phyloP scores from a whole-genome alignment of 495 filamentous ascomycete species.

The Aspergillus asperescens region DNA sequence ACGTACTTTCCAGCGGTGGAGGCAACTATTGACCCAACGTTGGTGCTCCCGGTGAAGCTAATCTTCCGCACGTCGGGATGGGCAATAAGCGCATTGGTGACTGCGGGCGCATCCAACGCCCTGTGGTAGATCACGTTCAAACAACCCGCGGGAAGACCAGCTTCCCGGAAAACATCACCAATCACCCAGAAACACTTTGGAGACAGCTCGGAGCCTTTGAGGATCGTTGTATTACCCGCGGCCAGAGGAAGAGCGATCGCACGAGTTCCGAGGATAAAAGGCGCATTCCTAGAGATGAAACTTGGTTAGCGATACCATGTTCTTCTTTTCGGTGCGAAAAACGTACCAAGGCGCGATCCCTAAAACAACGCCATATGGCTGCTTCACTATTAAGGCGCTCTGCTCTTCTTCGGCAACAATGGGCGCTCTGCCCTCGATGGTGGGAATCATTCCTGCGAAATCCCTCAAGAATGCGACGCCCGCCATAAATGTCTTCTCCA shows the following conservation, averaged over 20 bases:
- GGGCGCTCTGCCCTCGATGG: conserved; percentile 59
- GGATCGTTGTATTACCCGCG: conserved; percentile 69
- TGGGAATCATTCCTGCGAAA: conserved; percentile 60
- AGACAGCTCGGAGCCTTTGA: conserved; percentile 73
- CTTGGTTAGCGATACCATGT: not conserved
- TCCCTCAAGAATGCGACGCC: conserved; percentile 61
- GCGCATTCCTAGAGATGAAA: conserved; percentile 50
- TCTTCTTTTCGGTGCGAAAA: not conserved
- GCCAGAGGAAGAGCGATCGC: conserved; percentile 72
- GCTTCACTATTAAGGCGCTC: conserved; percentile 66
- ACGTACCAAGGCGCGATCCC: conserved; percentile 78
- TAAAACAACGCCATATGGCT: conserved; percentile 77
- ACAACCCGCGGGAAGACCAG: conserved; percentile 60
- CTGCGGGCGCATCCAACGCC: conserved; percentile 45
- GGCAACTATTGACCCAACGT: conserved; percentile 52
- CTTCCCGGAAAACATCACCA: conserved; percentile 62
- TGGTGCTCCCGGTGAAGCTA: conserved; percentile 58
- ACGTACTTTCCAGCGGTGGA: conserved; percentile 49
- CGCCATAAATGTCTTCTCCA: conserved; percentile 58
- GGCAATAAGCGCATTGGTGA: conserved; percentile 54
- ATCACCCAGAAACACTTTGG: conserved; percentile 73
- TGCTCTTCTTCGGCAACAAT: conserved; percentile 47
- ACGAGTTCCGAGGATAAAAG: conserved; percentile 60
- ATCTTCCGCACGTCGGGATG: conserved; percentile 55
- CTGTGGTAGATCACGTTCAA: conserved; percentile 53